These are phyloP conservation scores for Paraphoma chrysanthemicola DNA, from an alignment of 2,329 filamentous ascomycete species.

Conservation along the genomic window DNA sequence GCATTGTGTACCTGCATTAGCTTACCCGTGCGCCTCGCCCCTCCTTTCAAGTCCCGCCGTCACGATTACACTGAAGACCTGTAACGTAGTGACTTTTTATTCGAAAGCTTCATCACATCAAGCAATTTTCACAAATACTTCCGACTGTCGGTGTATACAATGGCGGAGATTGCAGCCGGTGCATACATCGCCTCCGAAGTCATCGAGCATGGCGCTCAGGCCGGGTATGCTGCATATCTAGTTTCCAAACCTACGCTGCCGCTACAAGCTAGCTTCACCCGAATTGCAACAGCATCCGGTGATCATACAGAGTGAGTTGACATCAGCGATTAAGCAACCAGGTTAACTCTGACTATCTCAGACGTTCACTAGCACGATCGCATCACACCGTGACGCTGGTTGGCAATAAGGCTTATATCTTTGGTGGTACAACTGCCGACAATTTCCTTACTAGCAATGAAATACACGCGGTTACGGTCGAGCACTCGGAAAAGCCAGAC, in stretches of 20 bases:
- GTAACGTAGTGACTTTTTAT: not conserved
- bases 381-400: conserved; percentile 51
- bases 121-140: not conserved
- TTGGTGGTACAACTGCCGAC: conserved; percentile 49
- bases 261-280: conserved; percentile 51
- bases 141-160: conserved; percentile 9
- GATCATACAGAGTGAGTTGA: conserved; percentile 37
- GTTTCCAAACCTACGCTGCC: conserved; percentile 52
- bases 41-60: not conserved
- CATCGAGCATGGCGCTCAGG: conserved; percentile 49
- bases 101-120: not conserved
- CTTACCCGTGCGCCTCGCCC: conserved; percentile 1
- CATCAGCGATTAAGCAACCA: too few relatives aligned
- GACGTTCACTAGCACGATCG: conserved; percentile 40
- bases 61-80: not conserved
- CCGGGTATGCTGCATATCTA: conserved; percentile 50
- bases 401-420: conserved; percentile 53
- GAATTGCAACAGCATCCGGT: conserved; percentile 48
- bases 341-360: conserved; percentile 12
- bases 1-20: conserved; percentile 3
- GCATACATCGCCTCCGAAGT: conserved; percentile 48
- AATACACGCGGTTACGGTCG: conserved; percentile 49
- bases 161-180: conserved; percentile 51
- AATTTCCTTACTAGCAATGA: conserved; percentile 51
- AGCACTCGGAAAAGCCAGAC: conserved; percentile 38